Percentiles rank a stretch among this genome's conserved stretches.
Evolutionary conservation across 1,284 basidiomycete species (phyloP).

Genomic region (Tylopilus sp.): DNA sequence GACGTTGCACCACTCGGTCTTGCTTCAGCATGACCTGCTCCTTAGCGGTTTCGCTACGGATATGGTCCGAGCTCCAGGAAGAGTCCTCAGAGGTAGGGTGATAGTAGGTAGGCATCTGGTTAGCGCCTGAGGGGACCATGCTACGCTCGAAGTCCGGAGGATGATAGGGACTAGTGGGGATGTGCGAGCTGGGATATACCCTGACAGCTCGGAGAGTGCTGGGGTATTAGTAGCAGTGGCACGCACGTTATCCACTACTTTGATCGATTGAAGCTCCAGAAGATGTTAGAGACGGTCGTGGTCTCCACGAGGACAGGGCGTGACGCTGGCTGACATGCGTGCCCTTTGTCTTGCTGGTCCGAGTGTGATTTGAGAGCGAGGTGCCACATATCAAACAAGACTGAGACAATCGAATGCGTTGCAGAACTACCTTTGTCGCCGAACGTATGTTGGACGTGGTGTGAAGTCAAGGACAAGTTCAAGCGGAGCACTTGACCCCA

Average conservation of each 20-base stretch:
- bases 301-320: slow-evolving; percentile 1
- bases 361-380: background rate
- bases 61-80: background rate
- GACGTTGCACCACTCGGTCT: background rate
- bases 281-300: background rate
- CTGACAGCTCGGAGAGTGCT: background rate
- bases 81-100: background rate
- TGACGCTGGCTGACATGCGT: background rate
- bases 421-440: background rate
- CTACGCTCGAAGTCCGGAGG: background rate
- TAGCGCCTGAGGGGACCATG: background rate
- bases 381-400: background rate
- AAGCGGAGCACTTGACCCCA: background rate
- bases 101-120: background rate
- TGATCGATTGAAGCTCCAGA: background rate
- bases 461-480: background rate
- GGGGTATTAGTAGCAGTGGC: background rate
- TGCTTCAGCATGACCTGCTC: background rate
- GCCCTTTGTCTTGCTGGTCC: background rate
- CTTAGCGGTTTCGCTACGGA: background rate
- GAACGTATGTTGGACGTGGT: background rate
- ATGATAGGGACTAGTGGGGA: background rate
- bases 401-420: background rate
- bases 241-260: background rate
- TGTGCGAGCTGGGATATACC: background rate